A percentile compares a stretch with the other conserved stretches of the same genome.
Evolutionary conservation across 2,329 filamentous ascomycete species (phyloP).

Genomic region (Fusarium oligoseptatum): DNA sequence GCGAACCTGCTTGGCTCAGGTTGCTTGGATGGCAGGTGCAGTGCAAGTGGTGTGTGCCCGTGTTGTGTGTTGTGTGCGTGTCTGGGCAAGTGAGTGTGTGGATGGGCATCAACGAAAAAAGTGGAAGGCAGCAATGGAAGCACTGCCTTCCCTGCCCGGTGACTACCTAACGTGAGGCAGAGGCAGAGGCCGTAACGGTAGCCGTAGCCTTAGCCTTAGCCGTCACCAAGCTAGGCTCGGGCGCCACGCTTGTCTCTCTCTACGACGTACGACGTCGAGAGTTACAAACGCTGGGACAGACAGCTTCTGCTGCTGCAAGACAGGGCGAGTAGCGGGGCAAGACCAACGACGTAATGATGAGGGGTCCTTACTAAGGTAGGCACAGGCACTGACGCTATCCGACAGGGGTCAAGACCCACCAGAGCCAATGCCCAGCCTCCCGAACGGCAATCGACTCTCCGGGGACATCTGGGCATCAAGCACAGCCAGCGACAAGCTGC

Average conservation of each 20-base stretch:
- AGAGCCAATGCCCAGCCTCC: slow-evolving; percentile 18
- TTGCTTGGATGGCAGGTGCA: background rate
- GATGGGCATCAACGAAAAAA: slow-evolving; percentile 40
- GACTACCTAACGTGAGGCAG: background rate
- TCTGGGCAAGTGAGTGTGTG: slow-evolving; percentile 14
- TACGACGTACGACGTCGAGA: background rate
- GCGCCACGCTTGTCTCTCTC: background rate
- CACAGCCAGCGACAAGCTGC: slow-evolving; percentile 17
- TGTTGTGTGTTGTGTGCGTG: background rate
- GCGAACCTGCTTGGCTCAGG: slow-evolving; percentile 13
- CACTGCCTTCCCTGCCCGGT: slow-evolving; percentile 23
- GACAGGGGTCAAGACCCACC: slow-evolving; percentile 30
- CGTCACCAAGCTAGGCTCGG: background rate
- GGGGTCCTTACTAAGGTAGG: slow-evolving; percentile 34
- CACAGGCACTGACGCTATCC: slow-evolving; percentile 42
- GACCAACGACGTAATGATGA: slow-evolving; percentile 46
- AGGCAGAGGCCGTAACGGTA: background rate
- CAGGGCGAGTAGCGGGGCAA: slow-evolving; percentile 3
- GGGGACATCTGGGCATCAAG: background rate
- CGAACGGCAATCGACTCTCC: slow-evolving; percentile 18
- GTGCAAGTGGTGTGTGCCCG: background rate
- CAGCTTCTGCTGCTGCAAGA: background rate
- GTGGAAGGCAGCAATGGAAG: slow-evolving; percentile 37
- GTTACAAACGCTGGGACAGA: background rate
- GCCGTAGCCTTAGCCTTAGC: background rate